A percentile compares a stretch with the other conserved stretches of the same genome.
These are phyloP conservation scores for Trametes polyzona DNA, from an alignment of 1,284 basidiomycete genomes.

Conservation along the genomic window DNA sequence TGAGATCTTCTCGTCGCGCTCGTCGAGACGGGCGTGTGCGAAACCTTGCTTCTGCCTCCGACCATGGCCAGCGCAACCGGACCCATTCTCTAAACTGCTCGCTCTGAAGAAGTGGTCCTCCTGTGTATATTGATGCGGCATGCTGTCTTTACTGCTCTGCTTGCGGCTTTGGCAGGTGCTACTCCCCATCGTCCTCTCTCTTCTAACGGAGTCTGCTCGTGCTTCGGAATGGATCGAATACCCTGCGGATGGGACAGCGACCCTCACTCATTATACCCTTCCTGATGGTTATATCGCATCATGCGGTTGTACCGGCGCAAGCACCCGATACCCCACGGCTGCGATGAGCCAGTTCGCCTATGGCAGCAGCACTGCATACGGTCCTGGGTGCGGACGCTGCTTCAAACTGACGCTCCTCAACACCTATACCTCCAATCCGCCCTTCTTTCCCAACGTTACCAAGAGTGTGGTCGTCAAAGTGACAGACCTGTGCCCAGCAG, in stretches of 20 bases:
- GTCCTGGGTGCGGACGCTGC: constrained; percentile 74
- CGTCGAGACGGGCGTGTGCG: neutral
- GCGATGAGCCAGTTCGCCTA: constrained; percentile 78
- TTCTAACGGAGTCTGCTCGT: constrained; percentile 5
- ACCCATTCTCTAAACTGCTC: neutral
- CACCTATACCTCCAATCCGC: constrained; percentile 66
- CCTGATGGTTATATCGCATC: constrained; percentile 54
- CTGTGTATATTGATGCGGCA: neutral
- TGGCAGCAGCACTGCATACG: constrained; percentile 73
- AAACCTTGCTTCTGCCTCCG: constrained; percentile 10
- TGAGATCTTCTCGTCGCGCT: constrained; percentile 21
- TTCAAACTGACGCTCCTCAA: constrained; percentile 76
- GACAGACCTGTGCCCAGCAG: constrained; percentile 73
- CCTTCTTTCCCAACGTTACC: constrained; percentile 63
- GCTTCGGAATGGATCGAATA: constrained; percentile 62
- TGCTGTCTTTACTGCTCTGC: constrained; percentile 10
- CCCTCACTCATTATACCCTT: constrained; percentile 41
- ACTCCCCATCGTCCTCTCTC: constrained; percentile 16
- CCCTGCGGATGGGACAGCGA: constrained; percentile 34
- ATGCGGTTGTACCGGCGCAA: constrained; percentile 68
- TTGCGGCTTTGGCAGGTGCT: neutral
- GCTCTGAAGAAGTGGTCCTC: neutral
- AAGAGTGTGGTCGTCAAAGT: constrained; percentile 74
- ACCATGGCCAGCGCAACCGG: constrained; percentile 16
- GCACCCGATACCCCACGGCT: constrained; percentile 76